A percentile compares a stretch with the other conserved stretches of the same genome.
Conservation (phyloP, 306 rosid species). For the Inga oerstediana region DNA sequence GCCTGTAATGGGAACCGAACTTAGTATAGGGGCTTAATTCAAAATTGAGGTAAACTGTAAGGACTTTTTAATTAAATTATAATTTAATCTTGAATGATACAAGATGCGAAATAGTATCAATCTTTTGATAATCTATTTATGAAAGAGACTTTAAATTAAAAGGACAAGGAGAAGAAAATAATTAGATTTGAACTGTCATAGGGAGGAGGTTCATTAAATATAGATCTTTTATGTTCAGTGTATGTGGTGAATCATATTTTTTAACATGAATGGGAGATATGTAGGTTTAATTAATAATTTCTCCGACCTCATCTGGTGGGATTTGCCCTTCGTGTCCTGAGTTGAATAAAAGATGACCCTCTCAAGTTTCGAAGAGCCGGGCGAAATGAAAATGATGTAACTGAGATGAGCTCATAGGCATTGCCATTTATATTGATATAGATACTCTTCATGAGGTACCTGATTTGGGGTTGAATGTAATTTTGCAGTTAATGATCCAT, state of each 20-base stretch:
- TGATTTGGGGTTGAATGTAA: constrained; percentile 18
- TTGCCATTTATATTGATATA: not conserved
- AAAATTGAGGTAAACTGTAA: not conserved
- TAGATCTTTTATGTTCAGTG: not conserved
- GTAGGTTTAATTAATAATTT: not conserved
- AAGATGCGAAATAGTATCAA: not conserved
- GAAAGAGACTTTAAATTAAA: not conserved
- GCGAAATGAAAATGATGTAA: not conserved
- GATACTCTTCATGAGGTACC: not conserved
- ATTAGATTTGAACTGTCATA: not conserved
- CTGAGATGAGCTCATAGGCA: not conserved
- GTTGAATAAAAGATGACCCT: not conserved
- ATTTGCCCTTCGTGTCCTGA: not conserved
- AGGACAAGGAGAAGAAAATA: not conserved
- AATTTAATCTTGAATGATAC: not conserved
- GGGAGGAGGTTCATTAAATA: not conserved
- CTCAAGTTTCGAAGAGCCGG: not conserved
- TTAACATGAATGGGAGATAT: not conserved
- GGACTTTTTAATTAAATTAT: not conserved
- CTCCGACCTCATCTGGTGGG: not conserved
- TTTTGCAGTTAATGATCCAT: constrained; percentile 82
- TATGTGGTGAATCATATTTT: not conserved
- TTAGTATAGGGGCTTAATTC: not conserved
- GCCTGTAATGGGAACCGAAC: too few species aligned
- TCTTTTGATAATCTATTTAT: not conserved